These are phyloP conservation scores for Penicillium odoratum DNA, from an alignment of 495 filamentous ascomycete species.

Conservation along the genomic window DNA sequence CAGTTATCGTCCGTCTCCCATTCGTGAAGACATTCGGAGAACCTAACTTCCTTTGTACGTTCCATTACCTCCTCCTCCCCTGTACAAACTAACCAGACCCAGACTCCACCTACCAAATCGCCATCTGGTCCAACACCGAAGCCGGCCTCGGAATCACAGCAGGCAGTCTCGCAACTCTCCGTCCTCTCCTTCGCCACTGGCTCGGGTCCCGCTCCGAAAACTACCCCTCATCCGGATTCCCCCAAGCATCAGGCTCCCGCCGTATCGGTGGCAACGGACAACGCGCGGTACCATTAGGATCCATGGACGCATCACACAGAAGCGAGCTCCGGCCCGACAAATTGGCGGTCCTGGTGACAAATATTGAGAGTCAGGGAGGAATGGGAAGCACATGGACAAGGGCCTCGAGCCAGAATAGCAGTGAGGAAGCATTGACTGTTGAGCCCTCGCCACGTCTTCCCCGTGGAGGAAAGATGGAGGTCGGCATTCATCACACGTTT, in stretches of 20 bases:
- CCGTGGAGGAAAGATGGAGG: constrained; percentile 18
- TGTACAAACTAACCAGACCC: neutral
- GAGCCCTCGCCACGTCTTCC: constrained; percentile 12
- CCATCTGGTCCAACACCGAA: constrained; percentile 48
- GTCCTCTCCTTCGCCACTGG: constrained; percentile 44
- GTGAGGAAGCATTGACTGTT: constrained; percentile 36
- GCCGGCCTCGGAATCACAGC: constrained; percentile 47
- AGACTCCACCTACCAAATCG: constrained; percentile 44
- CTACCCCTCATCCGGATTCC: constrained; percentile 28
- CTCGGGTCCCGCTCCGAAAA: constrained; percentile 28
- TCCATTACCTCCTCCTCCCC: neutral
- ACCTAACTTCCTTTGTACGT: constrained; percentile 44
- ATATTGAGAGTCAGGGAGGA: constrained; percentile 34
- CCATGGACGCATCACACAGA: constrained; percentile 25
- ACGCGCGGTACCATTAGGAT: constrained; percentile 32
- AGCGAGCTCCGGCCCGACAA: constrained; percentile 39
- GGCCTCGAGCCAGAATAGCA: constrained; percentile 28
- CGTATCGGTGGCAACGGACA: constrained; percentile 16
- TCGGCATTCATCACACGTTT: constrained; percentile 38
- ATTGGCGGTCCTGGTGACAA: constrained; percentile 39
- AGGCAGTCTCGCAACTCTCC: constrained; percentile 48
- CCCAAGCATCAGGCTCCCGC: constrained; percentile 25
- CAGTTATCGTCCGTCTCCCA: constrained; percentile 42
- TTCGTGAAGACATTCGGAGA: constrained; percentile 39
- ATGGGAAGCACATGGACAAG: constrained; percentile 22